Base-by-base conservation (phyloP, 108 stramenopile species). In the Skeletonema costatum region DNA sequence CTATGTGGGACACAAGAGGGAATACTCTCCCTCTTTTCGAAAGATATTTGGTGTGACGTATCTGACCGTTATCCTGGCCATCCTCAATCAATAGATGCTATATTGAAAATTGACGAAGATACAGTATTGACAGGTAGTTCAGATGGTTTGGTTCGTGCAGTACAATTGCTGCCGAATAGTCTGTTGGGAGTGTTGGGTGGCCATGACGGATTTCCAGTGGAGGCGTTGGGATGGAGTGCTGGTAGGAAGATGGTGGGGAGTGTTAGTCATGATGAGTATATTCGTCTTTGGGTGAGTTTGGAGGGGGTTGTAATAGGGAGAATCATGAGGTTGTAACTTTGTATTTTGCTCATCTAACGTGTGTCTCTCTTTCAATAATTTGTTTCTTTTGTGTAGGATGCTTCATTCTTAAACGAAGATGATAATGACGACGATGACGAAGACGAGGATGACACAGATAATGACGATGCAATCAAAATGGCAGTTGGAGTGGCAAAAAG, bases 1-100 rank as follows among this genome's bases (percentile, higher is more conserved):
- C 80, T 98, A 1, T 87, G 87, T 68, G 97, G 97, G 9, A 93
- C 94, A 14, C 93, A 97, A 66, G 86, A 92, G 38, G 99, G 99
- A 6, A 90, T 91, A 38, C 83, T 98, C 1, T 76, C 85, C 25
- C 65, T 98, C 29, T 99, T 92, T 79, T 86, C 85, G 30, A 97
- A 93, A 90, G 92, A 90, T 1, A 78, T 70, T 9, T 99, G 99
- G 99, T 96, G 94, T n/a, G 98, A 99, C 74, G 80, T 91, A 30
- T 85, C 90, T 32, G 97, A 98, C 82, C 89, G 98, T 2, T 97
- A 97, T 63, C 91, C 96, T 10, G 97, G 97, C 7, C 98, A 98
- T 78, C 97, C 97, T 5, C 76, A 88, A 14, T 87, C 87, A 6
- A 86, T 99, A 25, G 97, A 98, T 67, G 88, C 93, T 14, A 64